Conservation (phyloP, 1,284 basidiomycete species). For the Mycosarcoma maydis region DNA sequence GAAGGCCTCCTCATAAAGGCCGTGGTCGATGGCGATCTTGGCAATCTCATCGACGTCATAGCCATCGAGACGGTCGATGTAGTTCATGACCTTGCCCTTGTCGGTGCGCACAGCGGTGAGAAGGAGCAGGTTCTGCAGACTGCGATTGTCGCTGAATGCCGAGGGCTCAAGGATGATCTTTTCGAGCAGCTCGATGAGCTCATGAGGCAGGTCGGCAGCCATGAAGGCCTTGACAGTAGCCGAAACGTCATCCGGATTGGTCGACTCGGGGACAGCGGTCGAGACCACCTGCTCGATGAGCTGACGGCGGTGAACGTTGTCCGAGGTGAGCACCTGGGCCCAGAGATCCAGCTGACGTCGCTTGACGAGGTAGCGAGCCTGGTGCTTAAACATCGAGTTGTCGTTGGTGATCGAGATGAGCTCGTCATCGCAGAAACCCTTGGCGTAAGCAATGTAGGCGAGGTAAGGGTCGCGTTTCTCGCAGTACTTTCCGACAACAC, state of each 20-base stretch:
- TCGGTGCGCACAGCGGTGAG: conserved; percentile 96
- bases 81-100: conserved; percentile 97
- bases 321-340: conserved; percentile 89
- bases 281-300: conserved; percentile 87
- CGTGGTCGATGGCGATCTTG: conserved; percentile 95
- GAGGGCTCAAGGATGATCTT: conserved; percentile 98
- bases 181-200: conserved; percentile 96
- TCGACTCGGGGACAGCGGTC: conserved; percentile 94
- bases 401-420: conserved; percentile 97
- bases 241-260: conserved; percentile 98
- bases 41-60: conserved; percentile 96
- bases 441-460: conserved; percentile 99
- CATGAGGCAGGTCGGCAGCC: conserved; percentile 93
- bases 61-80: conserved; percentile 96
- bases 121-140: conserved; percentile 80
- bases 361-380: conserved; percentile 97
- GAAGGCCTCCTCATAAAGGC: conserved; percentile 94
- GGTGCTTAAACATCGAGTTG: conserved; percentile 99
- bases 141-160: conserved; percentile 90
- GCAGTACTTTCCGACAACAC: conserved; percentile 98
- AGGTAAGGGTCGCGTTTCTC: conserved; percentile 98
- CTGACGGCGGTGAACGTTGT: conserved; percentile 90
- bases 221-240: conserved; percentile 99
- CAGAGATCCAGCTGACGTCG: conserved; percentile 94
- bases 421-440: conserved; percentile 98